These are phyloP conservation scores for Nothophaeocryptopus gaeumannii DNA, from an alignment of 2,329 filamentous ascomycete genomes.

Conservation along the genomic window DNA sequence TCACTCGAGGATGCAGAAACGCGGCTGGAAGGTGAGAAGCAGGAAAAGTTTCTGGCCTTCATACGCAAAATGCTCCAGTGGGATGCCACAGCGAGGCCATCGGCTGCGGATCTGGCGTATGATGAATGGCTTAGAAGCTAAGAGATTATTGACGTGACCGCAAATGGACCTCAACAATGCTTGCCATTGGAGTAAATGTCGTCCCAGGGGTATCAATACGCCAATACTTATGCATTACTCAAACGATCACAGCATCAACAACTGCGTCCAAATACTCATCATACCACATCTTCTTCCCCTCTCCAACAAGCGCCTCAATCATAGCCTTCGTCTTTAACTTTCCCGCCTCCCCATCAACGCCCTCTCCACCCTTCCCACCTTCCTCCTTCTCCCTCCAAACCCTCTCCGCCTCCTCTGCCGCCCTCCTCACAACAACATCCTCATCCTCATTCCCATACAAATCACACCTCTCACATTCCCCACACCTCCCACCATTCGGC, in stretches of 20 bases:
- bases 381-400: conserved; percentile 46
- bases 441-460: conserved; percentile 51
- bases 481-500: conserved; percentile 71
- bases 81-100: conserved; percentile 24
- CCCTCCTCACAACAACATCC: conserved; percentile 41
- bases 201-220: no score
- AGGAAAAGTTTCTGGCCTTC: conserved; percentile 37
- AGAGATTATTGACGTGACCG: no score
- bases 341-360: background rate
- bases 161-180: no score
- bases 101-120: no score
- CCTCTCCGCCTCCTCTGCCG: conserved; percentile 43
- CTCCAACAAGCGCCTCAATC: conserved; percentile 21
- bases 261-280: conserved; percentile 21
- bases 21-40: conserved; percentile 25
- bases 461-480: conserved; percentile 65
- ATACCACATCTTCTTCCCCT: conserved; percentile 19
- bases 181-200: no score
- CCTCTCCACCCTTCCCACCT: conserved; percentile 25
- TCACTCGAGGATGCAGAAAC: conserved; percentile 28
- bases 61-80: conserved; percentile 40
- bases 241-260: conserved; percentile 19
- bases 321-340: conserved; percentile 11
- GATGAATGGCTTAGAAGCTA: no score
- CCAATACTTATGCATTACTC: background rate